These are phyloP conservation scores for Ramaria sp. DNA, from an alignment of 768 basidiomycete genomes.

Conservation along the genomic window DNA sequence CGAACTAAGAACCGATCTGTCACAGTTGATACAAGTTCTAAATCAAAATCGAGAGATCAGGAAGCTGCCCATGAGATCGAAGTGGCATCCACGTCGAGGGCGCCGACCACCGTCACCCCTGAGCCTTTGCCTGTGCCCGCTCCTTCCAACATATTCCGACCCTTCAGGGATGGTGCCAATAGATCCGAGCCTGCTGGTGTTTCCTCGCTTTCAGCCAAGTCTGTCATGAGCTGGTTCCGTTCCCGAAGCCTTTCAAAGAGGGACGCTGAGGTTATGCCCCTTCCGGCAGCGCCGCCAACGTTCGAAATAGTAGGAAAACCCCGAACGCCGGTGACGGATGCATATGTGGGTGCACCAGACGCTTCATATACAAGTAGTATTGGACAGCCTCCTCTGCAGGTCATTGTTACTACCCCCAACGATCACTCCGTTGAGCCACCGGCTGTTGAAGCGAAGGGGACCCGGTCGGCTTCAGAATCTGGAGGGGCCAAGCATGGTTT, in stretches of 20 bases:
- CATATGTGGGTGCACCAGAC: conserved; percentile 1
- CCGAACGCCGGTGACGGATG: background rate
- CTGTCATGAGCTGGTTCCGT: conserved; percentile 98
- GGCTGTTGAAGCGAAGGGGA: conserved; percentile 12
- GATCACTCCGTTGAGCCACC: background rate
- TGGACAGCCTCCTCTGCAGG: conserved; percentile 6
- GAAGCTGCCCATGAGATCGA: conserved; percentile 22
- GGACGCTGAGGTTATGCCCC: conserved; percentile 2
- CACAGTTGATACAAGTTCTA: conserved; percentile 17
- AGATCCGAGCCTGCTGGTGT: conserved; percentile 33
- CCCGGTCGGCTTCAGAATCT: conserved; percentile 19
- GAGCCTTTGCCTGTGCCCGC: conserved; percentile 9
- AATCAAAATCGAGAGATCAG: conserved; percentile 11
- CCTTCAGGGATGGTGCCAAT: background rate
- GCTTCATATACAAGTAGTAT: conserved; percentile 1
- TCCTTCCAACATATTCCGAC: background rate
- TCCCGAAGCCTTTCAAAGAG: conserved; percentile 23
- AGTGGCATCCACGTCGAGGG: conserved; percentile 19
- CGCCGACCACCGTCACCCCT: conserved; percentile 13
- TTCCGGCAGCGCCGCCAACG: background rate
- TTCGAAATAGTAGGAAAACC: background rate
- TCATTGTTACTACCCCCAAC: conserved; percentile 5
- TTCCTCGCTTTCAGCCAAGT: conserved; percentile 80
- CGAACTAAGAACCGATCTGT: conserved; percentile 24
- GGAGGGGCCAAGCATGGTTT: conserved; percentile 32